Conservation (phyloP, 2,329 filamentous ascomycete species). For the Colletotrichum sp. region DNA sequence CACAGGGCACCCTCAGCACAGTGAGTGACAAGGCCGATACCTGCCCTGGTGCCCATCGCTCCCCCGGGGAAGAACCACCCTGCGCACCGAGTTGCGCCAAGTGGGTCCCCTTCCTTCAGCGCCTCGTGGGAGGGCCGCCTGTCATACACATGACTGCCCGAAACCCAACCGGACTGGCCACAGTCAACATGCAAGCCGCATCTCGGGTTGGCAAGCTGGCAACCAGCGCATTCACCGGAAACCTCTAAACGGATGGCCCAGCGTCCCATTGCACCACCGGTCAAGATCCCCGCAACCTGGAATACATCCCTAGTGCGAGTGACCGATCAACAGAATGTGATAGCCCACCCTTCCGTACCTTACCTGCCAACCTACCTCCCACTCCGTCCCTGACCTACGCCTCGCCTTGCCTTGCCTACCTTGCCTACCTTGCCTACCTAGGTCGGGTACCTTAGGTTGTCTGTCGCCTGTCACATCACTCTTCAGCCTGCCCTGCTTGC, state of each 20-base stretch:
- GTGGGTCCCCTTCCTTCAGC: constrained; percentile 16
- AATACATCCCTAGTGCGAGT: constrained; percentile 2
- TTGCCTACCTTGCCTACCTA: background rate
- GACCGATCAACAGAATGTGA: constrained; percentile 20
- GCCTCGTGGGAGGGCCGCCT: background rate
- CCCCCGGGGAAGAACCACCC: background rate
- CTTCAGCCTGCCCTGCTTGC: background rate
- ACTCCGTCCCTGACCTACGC: background rate
- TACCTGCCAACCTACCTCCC: background rate
- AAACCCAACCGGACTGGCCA: background rate
- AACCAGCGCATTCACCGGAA: constrained; percentile 12
- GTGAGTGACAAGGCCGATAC: background rate
- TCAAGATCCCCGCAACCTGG: constrained; percentile 13
- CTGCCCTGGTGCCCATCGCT: background rate
- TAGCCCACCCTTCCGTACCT: background rate
- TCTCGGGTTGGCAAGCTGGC: background rate
- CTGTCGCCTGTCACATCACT: background rate
- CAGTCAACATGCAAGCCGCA: background rate
- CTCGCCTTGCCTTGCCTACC: background rate
- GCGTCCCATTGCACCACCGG: constrained; percentile 13
- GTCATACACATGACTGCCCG: background rate
- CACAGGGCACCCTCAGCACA: background rate
- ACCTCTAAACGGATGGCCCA: constrained; percentile 3
- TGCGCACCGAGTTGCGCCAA: constrained; percentile 2
- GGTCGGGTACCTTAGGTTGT: background rate